Evolutionary conservation across 1,284 basidiomycete species (phyloP).

Genomic region (Thelephora terrestris): DNA sequence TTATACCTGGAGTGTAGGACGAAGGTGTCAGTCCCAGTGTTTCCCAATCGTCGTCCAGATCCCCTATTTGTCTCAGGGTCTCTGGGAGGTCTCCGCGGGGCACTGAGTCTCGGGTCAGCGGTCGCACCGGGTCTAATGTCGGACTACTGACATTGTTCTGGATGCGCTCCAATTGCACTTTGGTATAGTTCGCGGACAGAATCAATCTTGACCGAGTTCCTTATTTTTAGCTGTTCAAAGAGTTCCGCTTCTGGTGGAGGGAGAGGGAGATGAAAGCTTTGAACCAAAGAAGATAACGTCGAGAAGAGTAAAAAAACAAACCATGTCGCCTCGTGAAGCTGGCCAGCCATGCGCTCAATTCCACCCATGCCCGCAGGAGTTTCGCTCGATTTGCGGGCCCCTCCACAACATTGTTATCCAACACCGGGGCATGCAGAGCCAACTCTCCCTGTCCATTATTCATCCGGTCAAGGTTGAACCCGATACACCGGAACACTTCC

Average conservation of each 20-base stretch:
- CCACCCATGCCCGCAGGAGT: constrained; percentile 68
- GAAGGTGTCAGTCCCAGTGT: constrained; percentile 52
- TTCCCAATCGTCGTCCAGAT: constrained; percentile 31
- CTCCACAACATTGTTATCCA: constrained; percentile 32
- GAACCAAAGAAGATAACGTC: not conserved
- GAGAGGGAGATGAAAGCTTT: not conserved
- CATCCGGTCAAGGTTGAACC: constrained; percentile 33
- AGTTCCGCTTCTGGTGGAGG: constrained; percentile 23
- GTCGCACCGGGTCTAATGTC: not conserved
- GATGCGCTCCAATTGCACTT: constrained; percentile 60
- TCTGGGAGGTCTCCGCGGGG: constrained; percentile 38
- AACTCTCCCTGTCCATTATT: constrained; percentile 17
- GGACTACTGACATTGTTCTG: constrained; percentile 51
- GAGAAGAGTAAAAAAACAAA: constrained; percentile 25
- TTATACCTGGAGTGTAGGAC: constrained; percentile 52
- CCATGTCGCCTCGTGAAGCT: constrained; percentile 36
- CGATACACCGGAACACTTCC: constrained; percentile 48
- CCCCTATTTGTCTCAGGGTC: constrained; percentile 27
- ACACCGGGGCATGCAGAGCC: constrained; percentile 43
- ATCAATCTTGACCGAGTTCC: constrained; percentile 43
- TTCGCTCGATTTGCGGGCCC: constrained; percentile 45
- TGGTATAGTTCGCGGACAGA: constrained; percentile 60
- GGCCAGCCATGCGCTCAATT: constrained; percentile 52
- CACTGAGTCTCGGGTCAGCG: constrained; percentile 27
- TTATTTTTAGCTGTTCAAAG: constrained; percentile 30